Conservation (phyloP, 2,329 filamentous ascomycete genomes). For the Aspergillus aculeatus region DNA sequence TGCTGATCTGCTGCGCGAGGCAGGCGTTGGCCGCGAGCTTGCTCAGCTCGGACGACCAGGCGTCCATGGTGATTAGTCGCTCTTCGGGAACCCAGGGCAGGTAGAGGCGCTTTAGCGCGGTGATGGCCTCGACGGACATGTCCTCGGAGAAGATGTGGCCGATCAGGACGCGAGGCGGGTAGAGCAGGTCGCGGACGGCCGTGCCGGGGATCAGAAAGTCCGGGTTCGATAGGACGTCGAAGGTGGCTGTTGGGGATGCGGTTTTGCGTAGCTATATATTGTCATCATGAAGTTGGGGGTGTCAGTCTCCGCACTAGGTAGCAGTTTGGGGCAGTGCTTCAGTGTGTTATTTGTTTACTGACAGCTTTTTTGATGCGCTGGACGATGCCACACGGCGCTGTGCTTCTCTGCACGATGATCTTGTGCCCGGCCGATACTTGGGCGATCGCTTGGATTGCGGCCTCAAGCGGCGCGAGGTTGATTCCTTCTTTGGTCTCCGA, state of each 20-base stretch:
- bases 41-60: slow-evolving; percentile 19
- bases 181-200: slow-evolving; percentile 14
- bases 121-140: slow-evolving; percentile 15
- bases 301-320: no score
- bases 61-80: slow-evolving; percentile 23
- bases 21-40: slow-evolving; percentile 15
- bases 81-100: slow-evolving; percentile 18
- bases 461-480: slow-evolving; percentile 8
- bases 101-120: slow-evolving; percentile 18
- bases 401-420: slow-evolving; percentile 21
- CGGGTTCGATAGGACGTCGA: slow-evolving; percentile 24
- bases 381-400: slow-evolving; percentile 18
- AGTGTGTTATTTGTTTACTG: background rate
- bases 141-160: slow-evolving; percentile 19
- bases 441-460: slow-evolving; percentile 17
- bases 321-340: no score
- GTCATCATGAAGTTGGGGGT: no score
- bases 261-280: slow-evolving; percentile 15
- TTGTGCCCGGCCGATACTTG: slow-evolving; percentile 19
- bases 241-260: slow-evolving; percentile 16
- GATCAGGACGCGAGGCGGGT: slow-evolving; percentile 20
- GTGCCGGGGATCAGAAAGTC: slow-evolving; percentile 19
- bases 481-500: background rate
- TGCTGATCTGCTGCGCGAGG: slow-evolving; percentile 19
- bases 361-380: slow-evolving; percentile 19